Conservation (phyloP, 805 yeast species). For the Saturnispora zaruensis region DNA sequence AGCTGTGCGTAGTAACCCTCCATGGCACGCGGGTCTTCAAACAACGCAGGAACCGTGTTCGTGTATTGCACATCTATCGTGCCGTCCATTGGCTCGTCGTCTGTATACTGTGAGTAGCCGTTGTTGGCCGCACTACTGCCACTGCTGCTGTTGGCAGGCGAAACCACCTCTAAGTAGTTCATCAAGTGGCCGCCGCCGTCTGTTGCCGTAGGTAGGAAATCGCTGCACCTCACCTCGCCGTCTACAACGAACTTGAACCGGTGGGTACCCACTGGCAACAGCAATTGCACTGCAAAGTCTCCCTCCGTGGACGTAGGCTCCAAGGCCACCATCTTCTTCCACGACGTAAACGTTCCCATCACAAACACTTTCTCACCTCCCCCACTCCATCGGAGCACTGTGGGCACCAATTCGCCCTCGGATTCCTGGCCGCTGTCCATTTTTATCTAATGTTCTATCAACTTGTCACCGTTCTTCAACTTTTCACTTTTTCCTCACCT, state of each 20-base stretch:
- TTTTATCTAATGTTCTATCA: background rate
- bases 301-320: constrained; percentile 42
- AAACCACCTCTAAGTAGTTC: constrained; percentile 77
- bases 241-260: constrained; percentile 90
- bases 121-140: constrained; percentile 79
- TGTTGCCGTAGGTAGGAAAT: constrained; percentile 89
- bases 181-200: constrained; percentile 96
- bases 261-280: constrained; percentile 85
- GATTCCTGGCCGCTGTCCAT: background rate
- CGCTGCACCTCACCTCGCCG: constrained; percentile 83
- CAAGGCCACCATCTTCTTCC: constrained; percentile 96
- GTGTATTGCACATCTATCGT: background rate
- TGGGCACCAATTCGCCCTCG: constrained; percentile 29
- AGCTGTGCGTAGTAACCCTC: constrained; percentile 74
- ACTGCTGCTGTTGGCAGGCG: constrained; percentile 43
- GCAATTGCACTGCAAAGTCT: constrained; percentile 58
- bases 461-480: background rate
- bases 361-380: constrained; percentile 96
- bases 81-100: constrained; percentile 19
- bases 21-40: constrained; percentile 80
- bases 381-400: constrained; percentile 84
- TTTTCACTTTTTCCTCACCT: background rate
- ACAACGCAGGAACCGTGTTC: constrained; percentile 66
- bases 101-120: constrained; percentile 71
- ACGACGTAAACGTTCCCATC: constrained; percentile 95